Percentiles rank a stretch among this genome's conserved stretches.
phyloP scores from a whole-genome alignment of 768 basidiomycete genomes.

The Amylocystis lapponica region DNA sequence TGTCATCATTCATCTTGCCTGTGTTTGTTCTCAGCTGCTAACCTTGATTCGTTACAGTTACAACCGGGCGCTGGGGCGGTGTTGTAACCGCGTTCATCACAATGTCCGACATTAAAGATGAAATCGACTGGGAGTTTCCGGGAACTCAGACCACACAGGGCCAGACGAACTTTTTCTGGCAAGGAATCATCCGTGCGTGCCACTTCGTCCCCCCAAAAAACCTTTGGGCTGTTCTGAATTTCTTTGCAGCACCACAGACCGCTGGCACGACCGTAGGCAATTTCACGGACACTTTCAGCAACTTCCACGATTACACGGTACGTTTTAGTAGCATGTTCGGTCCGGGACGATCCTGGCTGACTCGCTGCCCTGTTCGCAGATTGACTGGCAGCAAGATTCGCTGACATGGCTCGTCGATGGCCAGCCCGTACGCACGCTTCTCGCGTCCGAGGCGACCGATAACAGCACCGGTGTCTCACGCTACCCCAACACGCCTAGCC shows the following conservation, averaged over 20 bases:
- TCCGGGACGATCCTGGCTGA: too few species aligned
- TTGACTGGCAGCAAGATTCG: constrained; percentile 73
- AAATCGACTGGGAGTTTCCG: constrained; percentile 86
- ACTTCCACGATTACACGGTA: constrained; percentile 76
- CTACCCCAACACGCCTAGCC: constrained; percentile 75
- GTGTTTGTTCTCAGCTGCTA: background rate
- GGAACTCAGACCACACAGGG: constrained; percentile 54
- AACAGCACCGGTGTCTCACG: constrained; percentile 49
- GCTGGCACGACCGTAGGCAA: constrained; percentile 44
- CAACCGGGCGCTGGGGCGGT: constrained; percentile 74
- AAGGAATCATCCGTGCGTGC: constrained; percentile 57
- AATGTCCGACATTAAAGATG: constrained; percentile 77
- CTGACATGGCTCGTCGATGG: constrained; percentile 70
- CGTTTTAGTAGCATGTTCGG: too few species aligned
- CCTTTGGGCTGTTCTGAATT: background rate
- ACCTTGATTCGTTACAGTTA: constrained; percentile 38
- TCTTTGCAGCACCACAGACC: constrained; percentile 35
- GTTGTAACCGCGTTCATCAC: constrained; percentile 83
- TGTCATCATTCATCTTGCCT: background rate
- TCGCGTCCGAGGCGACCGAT: constrained; percentile 46
- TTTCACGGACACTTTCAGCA: constrained; percentile 56
- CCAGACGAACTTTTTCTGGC: constrained; percentile 82
- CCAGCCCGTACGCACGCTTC: constrained; percentile 61
- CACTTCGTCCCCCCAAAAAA: background rate
- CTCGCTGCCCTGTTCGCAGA: constrained; percentile 35